These are phyloP conservation scores for Guillardia theta DNA, from an alignment of 78 protist genomes.

Conservation along the genomic window DNA sequence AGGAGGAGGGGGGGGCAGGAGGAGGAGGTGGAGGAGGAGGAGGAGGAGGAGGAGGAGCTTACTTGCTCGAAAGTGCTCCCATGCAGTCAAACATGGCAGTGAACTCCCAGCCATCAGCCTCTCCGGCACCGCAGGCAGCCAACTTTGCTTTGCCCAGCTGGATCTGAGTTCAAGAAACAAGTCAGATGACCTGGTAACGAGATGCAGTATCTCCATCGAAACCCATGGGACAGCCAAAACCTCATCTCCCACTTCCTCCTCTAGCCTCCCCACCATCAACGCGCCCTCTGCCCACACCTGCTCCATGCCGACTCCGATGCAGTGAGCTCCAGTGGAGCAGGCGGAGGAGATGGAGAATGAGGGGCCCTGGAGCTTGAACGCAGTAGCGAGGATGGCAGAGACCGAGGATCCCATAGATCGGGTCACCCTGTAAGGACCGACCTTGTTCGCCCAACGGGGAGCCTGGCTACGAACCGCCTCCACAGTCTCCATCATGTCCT, in stretches of 20 bases:
- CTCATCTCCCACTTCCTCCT: no score
- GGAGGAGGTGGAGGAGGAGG: no score
- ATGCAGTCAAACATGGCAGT: slow-evolving; percentile 52
- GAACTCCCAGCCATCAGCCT: slow-evolving; percentile 50
- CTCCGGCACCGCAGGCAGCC: slow-evolving; percentile 44
- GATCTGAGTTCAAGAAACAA: no score
- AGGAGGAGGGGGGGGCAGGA: no score
- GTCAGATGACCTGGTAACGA: no score
- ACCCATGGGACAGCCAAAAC: no score
- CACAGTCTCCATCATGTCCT: not conserved
- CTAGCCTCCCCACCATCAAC: no score
- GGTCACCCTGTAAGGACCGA: slow-evolving; percentile 35
- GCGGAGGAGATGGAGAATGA: slow-evolving; percentile 50
- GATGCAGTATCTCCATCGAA: no score
- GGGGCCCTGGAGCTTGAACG: slow-evolving; percentile 44
- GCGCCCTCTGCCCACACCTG: no score
- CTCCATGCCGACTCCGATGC: slow-evolving; percentile 44
- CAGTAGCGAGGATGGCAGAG: slow-evolving; percentile 41
- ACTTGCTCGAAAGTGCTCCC: slow-evolving; percentile 51
- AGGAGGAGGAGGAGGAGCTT: no score
- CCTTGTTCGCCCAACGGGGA: slow-evolving; percentile 10
- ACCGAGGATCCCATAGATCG: slow-evolving; percentile 45
- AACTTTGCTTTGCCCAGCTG: slow-evolving; percentile 36
- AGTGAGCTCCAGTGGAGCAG: slow-evolving; percentile 52
- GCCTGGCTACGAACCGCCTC: slow-evolving; percentile 25